Conservation (phyloP, 441 rosid species). For the Dalechampia spathulata region DNA sequence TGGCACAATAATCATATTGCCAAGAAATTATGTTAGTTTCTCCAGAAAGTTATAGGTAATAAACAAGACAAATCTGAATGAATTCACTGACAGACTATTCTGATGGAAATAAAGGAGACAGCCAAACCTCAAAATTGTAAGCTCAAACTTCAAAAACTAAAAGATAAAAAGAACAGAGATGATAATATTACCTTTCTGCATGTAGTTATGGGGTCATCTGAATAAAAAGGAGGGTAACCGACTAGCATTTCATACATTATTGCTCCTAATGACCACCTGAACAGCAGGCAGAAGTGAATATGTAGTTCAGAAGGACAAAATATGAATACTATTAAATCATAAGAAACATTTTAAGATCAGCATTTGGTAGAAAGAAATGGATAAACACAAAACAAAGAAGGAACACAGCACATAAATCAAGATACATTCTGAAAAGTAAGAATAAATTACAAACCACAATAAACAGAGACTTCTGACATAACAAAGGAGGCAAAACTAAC, state of each 20-base stretch:
- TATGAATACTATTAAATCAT: too few species aligned
- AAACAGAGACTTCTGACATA: too few species aligned
- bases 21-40: conserved; percentile 1
- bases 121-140: too few species aligned
- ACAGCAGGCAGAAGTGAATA: too few species aligned
- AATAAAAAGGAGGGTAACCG: conserved; percentile 95
- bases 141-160: too few species aligned
- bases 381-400: background rate
- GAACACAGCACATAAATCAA: background rate
- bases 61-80: too few species aligned
- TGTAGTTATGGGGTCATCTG: conserved; percentile 86
- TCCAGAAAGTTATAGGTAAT: conserved; percentile 4
- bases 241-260: conserved; percentile 98
- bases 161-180: conserved; percentile 5
- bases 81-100: too few species aligned
- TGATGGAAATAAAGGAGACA: too few species aligned
- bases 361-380: too few species aligned
- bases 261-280: conserved; percentile 98
- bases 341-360: too few species aligned
- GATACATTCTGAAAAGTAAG: too few species aligned
- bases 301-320: too few species aligned
- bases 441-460: background rate
- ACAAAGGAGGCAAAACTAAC: conserved; percentile 50
- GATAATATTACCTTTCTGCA: conserved; percentile 70
- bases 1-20: background rate